Conservation (phyloP, 768 basidiomycete genomes). For the Lactarius akahatsu region DNA sequence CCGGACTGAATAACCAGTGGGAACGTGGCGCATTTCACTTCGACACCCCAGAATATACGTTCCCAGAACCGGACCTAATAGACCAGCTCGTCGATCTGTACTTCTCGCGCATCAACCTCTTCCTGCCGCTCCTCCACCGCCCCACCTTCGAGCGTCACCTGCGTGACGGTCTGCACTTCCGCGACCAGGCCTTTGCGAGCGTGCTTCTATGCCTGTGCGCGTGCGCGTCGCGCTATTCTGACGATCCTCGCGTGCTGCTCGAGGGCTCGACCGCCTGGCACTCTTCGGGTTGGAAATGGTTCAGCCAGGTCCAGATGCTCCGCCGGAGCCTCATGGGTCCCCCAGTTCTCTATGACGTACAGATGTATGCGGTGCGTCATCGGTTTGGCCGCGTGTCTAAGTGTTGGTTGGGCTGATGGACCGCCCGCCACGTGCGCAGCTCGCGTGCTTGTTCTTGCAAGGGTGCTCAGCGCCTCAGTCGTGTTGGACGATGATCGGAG, state of each 20-base stretch:
- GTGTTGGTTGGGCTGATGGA: constrained; percentile 30
- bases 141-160: constrained; percentile 45
- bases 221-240: constrained; percentile 48
- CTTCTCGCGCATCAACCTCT: constrained; percentile 44
- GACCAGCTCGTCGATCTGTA: constrained; percentile 47
- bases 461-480: constrained; percentile 49
- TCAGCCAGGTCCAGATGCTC: constrained; percentile 58
- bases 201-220: constrained; percentile 54
- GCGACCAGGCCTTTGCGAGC: constrained; percentile 44
- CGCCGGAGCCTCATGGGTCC: constrained; percentile 56
- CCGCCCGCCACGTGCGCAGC: constrained; percentile 32
- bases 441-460: constrained; percentile 42
- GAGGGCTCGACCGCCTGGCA: constrained; percentile 34
- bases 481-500: constrained; percentile 56
- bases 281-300: constrained; percentile 49
- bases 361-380: constrained; percentile 56
- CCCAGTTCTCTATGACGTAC: constrained; percentile 67
- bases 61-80: constrained; percentile 41
- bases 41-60: constrained; percentile 24
- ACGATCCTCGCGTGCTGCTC: constrained; percentile 49
- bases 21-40: constrained; percentile 10
- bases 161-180: constrained; percentile 40
- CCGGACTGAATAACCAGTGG: constrained; percentile 14
- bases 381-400: constrained; percentile 32
- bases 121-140: constrained; percentile 50